phyloP scores from a whole-genome alignment of 2,329 filamentous ascomycete species.

The Xylaria sp. region DNA sequence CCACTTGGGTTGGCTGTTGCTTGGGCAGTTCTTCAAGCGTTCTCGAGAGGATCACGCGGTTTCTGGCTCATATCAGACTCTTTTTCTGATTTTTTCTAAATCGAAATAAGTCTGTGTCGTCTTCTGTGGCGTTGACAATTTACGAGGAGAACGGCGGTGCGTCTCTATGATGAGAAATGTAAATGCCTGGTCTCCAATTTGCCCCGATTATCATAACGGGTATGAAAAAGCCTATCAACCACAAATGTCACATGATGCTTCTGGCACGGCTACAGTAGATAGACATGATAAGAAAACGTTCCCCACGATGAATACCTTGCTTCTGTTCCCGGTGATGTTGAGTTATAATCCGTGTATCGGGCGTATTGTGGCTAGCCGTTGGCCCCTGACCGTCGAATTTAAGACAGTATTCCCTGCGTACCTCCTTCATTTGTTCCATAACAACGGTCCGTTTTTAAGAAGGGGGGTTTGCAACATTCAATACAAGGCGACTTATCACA shows the following conservation, averaged over 20 bases:
- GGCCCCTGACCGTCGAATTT: too few species aligned
- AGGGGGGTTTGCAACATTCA: too few species aligned
- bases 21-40: slow-evolving; percentile 32
- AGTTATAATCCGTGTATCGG: neutral
- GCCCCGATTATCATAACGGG: neutral
- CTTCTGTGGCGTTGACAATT: slow-evolving; percentile 59
- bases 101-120: slow-evolving; percentile 18
- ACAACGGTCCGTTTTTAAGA: too few species aligned
- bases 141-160: slow-evolving; percentile 65
- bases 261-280: slow-evolving; percentile 32
- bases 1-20: slow-evolving; percentile 26
- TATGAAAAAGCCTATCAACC: slow-evolving; percentile 4
- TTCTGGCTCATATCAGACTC: slow-evolving; percentile 41
- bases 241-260: slow-evolving; percentile 32
- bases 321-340: neutral
- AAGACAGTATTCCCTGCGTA: too few species aligned
- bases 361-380: too few species aligned
- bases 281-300: slow-evolving; percentile 28
- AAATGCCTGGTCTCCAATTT: slow-evolving; percentile 32
- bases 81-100: slow-evolving; percentile 17
- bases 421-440: too few species aligned
- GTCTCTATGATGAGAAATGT: slow-evolving; percentile 33
- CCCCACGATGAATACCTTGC: slow-evolving; percentile 13
- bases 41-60: slow-evolving; percentile 26
- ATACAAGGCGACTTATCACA: too few species aligned